phyloP scores from a whole-genome alignment of 768 basidiomycete species.

The Kwoniella dejecticola region DNA sequence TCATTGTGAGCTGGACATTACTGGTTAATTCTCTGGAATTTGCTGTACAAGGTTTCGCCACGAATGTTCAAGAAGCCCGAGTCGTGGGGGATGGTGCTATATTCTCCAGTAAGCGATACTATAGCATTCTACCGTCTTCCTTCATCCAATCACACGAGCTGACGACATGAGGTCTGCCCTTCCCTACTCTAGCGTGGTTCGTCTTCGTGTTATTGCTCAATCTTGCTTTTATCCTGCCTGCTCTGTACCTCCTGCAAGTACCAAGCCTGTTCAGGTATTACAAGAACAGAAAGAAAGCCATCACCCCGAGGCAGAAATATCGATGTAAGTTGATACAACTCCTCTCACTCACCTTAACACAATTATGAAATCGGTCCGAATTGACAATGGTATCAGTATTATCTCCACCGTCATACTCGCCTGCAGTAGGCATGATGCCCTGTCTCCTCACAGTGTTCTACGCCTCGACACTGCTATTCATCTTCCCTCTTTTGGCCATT shows the following conservation, averaged over 20 bases:
- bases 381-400: slow-evolving; percentile 59
- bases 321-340: slow-evolving; percentile 65
- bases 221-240: slow-evolving; percentile 70
- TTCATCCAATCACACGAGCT: too few relatives aligned
- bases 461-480: slow-evolving; percentile 70
- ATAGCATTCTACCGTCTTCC: too few relatives aligned
- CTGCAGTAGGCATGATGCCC: slow-evolving; percentile 67
- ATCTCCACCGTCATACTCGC: slow-evolving; percentile 72
- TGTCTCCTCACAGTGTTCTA: slow-evolving; percentile 70
- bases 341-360: background rate
- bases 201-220: slow-evolving; percentile 59
- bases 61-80: slow-evolving; percentile 47
- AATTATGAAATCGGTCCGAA: background rate
- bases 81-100: slow-evolving; percentile 70
- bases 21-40: slow-evolving; percentile 71
- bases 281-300: slow-evolving; percentile 63
- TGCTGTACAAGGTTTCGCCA: slow-evolving; percentile 65
- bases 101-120: slow-evolving; percentile 69
- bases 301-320: slow-evolving; percentile 78
- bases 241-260: slow-evolving; percentile 72
- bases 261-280: slow-evolving; percentile 64
- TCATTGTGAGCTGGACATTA: slow-evolving; percentile 67
- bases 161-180: too few relatives aligned
- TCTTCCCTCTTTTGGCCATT: slow-evolving; percentile 76
- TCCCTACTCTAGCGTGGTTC: slow-evolving; percentile 50